Evolutionary conservation across 2,329 filamentous ascomycete species (phyloP).

Genomic region (Pseudogymnoascus pannorum): DNA sequence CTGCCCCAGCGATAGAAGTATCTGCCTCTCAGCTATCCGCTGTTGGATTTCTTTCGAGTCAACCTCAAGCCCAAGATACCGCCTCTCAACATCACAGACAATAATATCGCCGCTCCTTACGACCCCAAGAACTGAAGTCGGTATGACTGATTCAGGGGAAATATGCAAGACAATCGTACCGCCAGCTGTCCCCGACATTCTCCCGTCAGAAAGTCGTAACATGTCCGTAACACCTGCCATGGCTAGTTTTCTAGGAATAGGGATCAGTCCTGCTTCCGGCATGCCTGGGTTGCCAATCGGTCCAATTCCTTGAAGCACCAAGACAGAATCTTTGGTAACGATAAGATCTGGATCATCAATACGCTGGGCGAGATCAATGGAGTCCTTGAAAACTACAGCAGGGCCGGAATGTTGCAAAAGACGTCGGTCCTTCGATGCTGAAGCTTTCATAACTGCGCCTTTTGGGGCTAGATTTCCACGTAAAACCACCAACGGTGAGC

Average conservation of each 20-base stretch:
- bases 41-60: constrained; percentile 21
- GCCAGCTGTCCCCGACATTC: constrained; percentile 49
- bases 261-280: constrained; percentile 45
- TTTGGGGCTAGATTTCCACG: constrained; percentile 41
- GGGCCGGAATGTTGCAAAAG: constrained; percentile 38
- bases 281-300: constrained; percentile 45
- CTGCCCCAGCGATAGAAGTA: constrained; percentile 14
- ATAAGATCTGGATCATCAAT: constrained; percentile 39
- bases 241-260: constrained; percentile 42
- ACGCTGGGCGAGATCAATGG: constrained; percentile 37
- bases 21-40: constrained; percentile 19
- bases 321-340: constrained; percentile 37
- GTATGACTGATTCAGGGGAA: constrained; percentile 42
- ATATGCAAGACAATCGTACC: constrained; percentile 48
- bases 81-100: constrained; percentile 36
- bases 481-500: constrained; percentile 39
- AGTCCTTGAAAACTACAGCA: constrained; percentile 42
- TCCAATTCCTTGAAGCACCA: constrained; percentile 42
- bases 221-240: constrained; percentile 43
- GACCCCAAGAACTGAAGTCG: constrained; percentile 40
- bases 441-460: constrained; percentile 43
- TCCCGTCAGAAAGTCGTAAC: constrained; percentile 45
- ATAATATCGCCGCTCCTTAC: constrained; percentile 42
- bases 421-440: constrained; percentile 39
- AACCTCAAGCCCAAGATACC: constrained; percentile 33